phyloP scores from a whole-genome alignment of 352 stramenopile species.

The Phytophthora pisi region DNA sequence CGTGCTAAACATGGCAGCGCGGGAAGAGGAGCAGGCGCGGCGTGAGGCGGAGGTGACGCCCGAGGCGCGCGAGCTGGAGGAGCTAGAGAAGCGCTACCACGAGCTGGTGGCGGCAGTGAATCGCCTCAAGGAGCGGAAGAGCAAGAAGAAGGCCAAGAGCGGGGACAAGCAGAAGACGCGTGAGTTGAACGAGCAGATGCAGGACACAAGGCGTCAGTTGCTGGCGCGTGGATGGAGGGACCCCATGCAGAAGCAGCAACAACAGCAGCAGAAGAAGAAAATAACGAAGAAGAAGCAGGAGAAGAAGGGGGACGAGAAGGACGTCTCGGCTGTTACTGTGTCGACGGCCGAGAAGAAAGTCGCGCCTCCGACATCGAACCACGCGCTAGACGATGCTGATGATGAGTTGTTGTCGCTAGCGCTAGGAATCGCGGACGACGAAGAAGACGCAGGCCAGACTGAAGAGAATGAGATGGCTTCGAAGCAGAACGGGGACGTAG shows the following conservation, averaged over 20 bases:
- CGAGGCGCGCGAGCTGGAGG: constrained; percentile 44
- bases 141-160: constrained; percentile 64
- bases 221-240: constrained; percentile 56
- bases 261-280: constrained; percentile 50
- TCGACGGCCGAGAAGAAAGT: not conserved
- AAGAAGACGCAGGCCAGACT: constrained; percentile 4
- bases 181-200: constrained; percentile 48
- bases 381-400: constrained; percentile 27
- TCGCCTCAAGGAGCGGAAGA: constrained; percentile 58
- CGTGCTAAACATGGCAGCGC: constrained; percentile 57
- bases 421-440: constrained; percentile 17
- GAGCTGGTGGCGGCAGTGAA: constrained; percentile 40
- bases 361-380: not conserved
- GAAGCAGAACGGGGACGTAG: not conserved
- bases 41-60: constrained; percentile 42
- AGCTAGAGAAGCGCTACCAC: constrained; percentile 58
- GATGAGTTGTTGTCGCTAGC: constrained; percentile 33
- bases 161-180: constrained; percentile 43
- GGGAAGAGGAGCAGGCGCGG: constrained; percentile 49
- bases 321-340: not conserved
- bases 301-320: constrained; percentile 36
- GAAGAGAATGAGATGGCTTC: constrained; percentile 1
- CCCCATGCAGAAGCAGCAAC: constrained; percentile 35
- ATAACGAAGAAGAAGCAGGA: constrained; percentile 42
- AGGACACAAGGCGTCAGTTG: constrained; percentile 46